Conservation (phyloP, 148 eudicot genomes). For the Rhododendron simsii region DNA sequence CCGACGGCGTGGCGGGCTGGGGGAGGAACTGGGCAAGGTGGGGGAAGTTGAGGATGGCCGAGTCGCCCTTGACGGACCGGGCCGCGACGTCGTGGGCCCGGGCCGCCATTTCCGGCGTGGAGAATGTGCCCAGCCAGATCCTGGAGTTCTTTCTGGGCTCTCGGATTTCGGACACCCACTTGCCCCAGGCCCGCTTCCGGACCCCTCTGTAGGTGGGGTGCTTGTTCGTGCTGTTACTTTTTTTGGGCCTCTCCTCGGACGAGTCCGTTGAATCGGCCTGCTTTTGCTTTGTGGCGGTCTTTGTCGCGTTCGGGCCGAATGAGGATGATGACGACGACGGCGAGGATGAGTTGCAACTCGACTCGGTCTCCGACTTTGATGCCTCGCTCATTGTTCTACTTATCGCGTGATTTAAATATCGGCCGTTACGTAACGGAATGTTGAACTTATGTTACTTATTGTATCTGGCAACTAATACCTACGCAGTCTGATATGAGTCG, state of each 20-base stretch:
- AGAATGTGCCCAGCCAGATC: constrained; percentile 73
- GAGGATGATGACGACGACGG: neutral
- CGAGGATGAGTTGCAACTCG: neutral
- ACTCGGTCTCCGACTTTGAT: constrained; percentile 12
- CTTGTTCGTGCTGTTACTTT: constrained; percentile 12
- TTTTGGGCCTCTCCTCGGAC: neutral
- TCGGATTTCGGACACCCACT: constrained; percentile 77
- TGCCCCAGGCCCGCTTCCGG: constrained; percentile 68
- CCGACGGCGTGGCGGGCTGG: constrained; percentile 41
- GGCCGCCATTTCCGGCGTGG: constrained; percentile 72
- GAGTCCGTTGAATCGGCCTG: neutral
- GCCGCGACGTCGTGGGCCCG: constrained; percentile 82
- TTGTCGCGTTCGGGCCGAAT: neutral
- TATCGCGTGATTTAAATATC: too few relatives aligned
- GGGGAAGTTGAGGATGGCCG: constrained; percentile 71
- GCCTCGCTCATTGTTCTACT: neutral
- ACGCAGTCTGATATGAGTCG: too few relatives aligned
- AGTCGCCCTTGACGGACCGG: constrained; percentile 40
- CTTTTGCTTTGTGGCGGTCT: neutral
- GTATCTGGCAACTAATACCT: too few relatives aligned
- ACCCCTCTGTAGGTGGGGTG: constrained; percentile 66
- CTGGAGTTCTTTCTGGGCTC: constrained; percentile 65
- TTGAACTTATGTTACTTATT: too few relatives aligned
- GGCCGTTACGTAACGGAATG: too few relatives aligned
- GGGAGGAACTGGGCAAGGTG: constrained; percentile 42